These are phyloP conservation scores for Aspergillus sparsus DNA, from an alignment of 495 filamentous ascomycete species.

Conservation along the genomic window DNA sequence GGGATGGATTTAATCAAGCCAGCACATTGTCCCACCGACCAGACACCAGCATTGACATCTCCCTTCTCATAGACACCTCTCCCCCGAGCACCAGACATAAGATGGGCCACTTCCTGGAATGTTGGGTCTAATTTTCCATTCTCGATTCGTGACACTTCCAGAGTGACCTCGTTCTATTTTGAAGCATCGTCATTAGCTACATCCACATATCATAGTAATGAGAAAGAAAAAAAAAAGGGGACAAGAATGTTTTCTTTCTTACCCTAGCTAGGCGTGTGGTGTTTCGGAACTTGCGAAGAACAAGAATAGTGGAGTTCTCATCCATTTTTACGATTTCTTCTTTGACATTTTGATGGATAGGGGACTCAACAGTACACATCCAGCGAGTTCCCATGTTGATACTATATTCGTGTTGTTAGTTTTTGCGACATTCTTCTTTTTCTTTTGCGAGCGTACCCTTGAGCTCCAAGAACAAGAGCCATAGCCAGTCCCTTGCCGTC, in stretches of 20 bases:
- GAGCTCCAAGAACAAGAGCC: conserved; percentile 10
- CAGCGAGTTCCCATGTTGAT: conserved; percentile 18
- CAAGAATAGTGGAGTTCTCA: conserved; percentile 7
- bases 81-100: conserved; percentile 12
- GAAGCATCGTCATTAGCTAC: background rate
- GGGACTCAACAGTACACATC: conserved; percentile 11
- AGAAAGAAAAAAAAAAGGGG: background rate
- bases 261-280: conserved; percentile 12
- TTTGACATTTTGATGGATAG: conserved; percentile 17
- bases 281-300: conserved; percentile 12
- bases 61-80: conserved; percentile 5
- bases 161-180: conserved; percentile 11
- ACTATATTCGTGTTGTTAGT: background rate
- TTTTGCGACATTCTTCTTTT: background rate
- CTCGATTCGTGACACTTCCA: conserved; percentile 8
- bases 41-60: conserved; percentile 12
- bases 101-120: conserved; percentile 11
- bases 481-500: conserved; percentile 14
- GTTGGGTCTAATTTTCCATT: conserved; percentile 3
- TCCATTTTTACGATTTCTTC: conserved; percentile 10
- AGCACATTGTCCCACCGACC: conserved; percentile 10
- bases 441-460: conserved; percentile 7
- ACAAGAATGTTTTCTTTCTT: background rate
- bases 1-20: conserved; percentile 12
- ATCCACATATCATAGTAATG: background rate